These are phyloP conservation scores for Cryptococcus sp. DNA, from an alignment of 1,284 basidiomycete species.

Conservation along the genomic window DNA sequence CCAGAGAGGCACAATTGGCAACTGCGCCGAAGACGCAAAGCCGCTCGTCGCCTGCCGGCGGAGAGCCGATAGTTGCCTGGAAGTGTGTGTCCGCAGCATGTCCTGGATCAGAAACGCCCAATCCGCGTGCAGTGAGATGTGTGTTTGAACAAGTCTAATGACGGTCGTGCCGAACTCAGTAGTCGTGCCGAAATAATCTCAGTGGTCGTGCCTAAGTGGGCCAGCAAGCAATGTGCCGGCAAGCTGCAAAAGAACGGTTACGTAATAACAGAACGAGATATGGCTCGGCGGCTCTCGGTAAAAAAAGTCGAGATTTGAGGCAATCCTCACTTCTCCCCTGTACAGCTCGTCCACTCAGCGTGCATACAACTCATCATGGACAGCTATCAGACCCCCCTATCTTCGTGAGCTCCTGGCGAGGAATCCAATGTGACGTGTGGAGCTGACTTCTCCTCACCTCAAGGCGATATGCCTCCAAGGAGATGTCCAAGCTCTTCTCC, in stretches of 20 bases:
- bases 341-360: not conserved
- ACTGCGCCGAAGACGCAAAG: too few species aligned
- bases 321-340: not conserved
- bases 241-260: too few species aligned
- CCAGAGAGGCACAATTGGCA: conserved; percentile 21
- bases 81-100: not conserved
- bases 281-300: too few species aligned
- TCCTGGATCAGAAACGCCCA: too few species aligned
- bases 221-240: too few species aligned
- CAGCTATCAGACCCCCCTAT: conserved; percentile 54
- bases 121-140: too few species aligned
- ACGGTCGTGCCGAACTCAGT: too few species aligned
- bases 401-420: conserved; percentile 45
- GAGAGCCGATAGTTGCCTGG: too few species aligned
- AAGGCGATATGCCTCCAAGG: conserved; percentile 98
- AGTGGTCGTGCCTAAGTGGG: not conserved
- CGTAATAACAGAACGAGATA: too few species aligned
- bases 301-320: not conserved
- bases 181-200: too few species aligned
- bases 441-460: conserved; percentile 6
- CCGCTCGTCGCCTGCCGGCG: too few species aligned
- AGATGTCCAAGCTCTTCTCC: conserved; percentile 96
- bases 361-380: conserved; percentile 42
- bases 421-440: not conserved
- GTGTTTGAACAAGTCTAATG: too few species aligned